Base-by-base conservation (phyloP, 306 rosid species). In the Delonix regia region DNA sequence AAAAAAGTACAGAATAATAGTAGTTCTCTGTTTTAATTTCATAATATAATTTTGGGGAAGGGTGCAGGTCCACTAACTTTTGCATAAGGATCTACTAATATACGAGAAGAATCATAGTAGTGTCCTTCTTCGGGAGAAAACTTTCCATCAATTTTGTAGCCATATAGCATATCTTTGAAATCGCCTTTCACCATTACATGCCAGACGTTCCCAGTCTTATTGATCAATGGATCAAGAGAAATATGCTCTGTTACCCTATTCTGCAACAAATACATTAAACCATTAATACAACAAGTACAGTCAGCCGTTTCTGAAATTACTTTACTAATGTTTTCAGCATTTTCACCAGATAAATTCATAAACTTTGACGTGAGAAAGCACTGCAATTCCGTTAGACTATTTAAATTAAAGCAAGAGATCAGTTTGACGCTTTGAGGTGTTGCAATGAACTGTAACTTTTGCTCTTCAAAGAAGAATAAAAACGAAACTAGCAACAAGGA, bases 151-250 rank as follows among this genome's bases (percentile, higher is more conserved):
- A 92, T 85, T 83, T 86, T 93, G 77, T 92, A 95, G 67, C 94
- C 98, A 51, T 95, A 95, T 0, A 95, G 89, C 89, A 90, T 87
- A 60, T 93, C 89, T 60, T 59, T 83, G 68, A 95, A 88, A 86
- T 93, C 97, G 60, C 98, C 99, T 86, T 83, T 85, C 2, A 95
- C 52, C 73, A 93, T 87, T 53, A 91, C 93, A 81, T 93, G 99
- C 99, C 99, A 95, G 39, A 95, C 93, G 84, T 83, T 75, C 34
- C 98, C 99, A 41, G 97, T 92, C 86, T 78, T 90, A 84, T 92
- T 95, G 48, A 83, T 33, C 72, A 75, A 55, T 11, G 96, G 94
- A 81, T 95, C 92, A 28, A 92, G 95, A 36, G 81, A 25, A 79
- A 95, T 80, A 77, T 81, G 83, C 81, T 91, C 91, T 10, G 91